Percentiles rank a stretch among this genome's conserved stretches.
Conservation (phyloP, 345 rosid species). For the Euphorbia peplus region DNA sequence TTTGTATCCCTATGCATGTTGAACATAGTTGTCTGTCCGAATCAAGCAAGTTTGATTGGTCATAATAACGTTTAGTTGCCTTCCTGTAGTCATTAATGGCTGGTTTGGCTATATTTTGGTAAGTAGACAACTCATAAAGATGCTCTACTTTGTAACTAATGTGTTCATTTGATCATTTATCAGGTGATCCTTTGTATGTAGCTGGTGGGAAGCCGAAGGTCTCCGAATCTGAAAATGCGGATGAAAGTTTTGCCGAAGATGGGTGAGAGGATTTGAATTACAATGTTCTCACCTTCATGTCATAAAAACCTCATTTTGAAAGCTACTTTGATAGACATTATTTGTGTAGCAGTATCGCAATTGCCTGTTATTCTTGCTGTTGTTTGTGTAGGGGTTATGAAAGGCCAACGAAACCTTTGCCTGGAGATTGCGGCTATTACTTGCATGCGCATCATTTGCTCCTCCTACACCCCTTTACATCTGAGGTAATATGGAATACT, state of each 20-base stretch:
- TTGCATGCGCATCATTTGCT: constrained; percentile 73
- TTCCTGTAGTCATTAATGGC: background rate
- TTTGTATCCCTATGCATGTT: background rate
- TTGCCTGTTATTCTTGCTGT: too few species aligned
- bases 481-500: constrained; percentile 40
- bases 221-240: constrained; percentile 40
- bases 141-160: background rate
- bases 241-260: constrained; percentile 56
- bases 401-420: constrained; percentile 65
- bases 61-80: background rate
- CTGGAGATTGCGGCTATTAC: constrained; percentile 85
- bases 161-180: background rate
- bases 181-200: constrained; percentile 81
- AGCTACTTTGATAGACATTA: too few species aligned
- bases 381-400: constrained; percentile 53
- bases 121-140: background rate
- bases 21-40: too few species aligned
- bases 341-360: constrained; percentile 23
- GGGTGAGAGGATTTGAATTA: constrained; percentile 44
- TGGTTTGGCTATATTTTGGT: background rate
- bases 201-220: constrained; percentile 65
- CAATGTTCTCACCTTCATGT: background rate
- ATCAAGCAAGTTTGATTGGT: background rate
- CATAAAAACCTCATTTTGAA: too few species aligned
- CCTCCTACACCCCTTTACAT: constrained; percentile 51